Evolutionary conservation across 805 yeast species (phyloP).

Genomic region (Ogataea siamensis): DNA sequence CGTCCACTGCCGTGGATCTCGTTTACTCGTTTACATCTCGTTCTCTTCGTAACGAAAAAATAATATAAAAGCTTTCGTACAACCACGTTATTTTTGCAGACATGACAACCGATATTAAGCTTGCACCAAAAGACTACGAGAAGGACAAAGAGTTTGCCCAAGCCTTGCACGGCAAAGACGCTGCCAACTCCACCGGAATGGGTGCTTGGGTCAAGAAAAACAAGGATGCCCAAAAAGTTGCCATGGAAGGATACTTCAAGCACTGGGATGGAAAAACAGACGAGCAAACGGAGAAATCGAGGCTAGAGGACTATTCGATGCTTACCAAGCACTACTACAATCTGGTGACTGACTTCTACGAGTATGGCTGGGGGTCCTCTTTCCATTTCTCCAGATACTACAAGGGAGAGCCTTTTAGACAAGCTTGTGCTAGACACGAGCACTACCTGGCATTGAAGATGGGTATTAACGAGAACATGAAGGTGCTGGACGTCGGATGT

Average conservation of each 20-base stretch:
- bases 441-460: conserved; percentile 89
- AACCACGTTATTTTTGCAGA: neutral
- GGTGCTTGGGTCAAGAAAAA: conserved; percentile 76
- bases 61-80: neutral
- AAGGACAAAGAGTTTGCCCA: conserved; percentile 73
- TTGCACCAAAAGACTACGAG: conserved; percentile 54
- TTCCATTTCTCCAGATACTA: conserved; percentile 96
- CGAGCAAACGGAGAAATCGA: conserved; percentile 61
- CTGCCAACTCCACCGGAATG: conserved; percentile 65
- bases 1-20: conserved; percentile 2
- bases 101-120: conserved; percentile 26
- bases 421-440: conserved; percentile 96
- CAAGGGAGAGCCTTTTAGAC: conserved; percentile 88
- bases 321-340: conserved; percentile 95
- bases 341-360: conserved; percentile 96
- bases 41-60: conserved; percentile 1
- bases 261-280: conserved; percentile 95
- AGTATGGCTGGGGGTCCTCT: conserved; percentile 98
- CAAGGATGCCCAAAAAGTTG: conserved; percentile 75
- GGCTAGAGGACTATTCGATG: conserved; percentile 84
- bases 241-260: conserved; percentile 87
- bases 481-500: conserved; percentile 96
- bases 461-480: conserved; percentile 73
- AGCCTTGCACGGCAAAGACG: conserved; percentile 80
- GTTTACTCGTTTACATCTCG: conserved; percentile 7